Evolutionary conservation across 73 alveolate species (phyloP).

Genomic region (Symbiodinium natans): DNA sequence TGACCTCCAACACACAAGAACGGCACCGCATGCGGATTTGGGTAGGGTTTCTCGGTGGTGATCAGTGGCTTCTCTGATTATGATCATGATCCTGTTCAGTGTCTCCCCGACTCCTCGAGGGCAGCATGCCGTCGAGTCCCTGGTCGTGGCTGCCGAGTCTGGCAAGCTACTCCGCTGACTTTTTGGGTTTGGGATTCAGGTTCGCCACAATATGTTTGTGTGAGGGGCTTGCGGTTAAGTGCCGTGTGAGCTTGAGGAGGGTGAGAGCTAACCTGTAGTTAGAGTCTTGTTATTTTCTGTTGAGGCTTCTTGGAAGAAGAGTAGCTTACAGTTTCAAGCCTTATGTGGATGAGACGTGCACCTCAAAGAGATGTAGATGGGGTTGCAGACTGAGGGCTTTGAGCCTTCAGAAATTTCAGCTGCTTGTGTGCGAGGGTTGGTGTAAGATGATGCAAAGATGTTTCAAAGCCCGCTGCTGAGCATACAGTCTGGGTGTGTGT

Average conservation of each 20-base stretch:
- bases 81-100: not conserved
- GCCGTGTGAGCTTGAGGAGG: not conserved
- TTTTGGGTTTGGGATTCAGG: no score
- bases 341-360: no score
- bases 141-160: slow-evolving; percentile 80
- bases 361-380: no score
- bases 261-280: not conserved
- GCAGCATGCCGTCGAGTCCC: slow-evolving; percentile 77
- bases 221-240: not conserved
- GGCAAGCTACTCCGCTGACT: slow-evolving; percentile 37
- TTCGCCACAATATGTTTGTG: not conserved
- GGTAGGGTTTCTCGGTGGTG: not conserved
- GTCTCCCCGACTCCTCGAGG: no score
- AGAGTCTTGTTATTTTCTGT: not conserved
- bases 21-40: no score
- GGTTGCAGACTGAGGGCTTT: not conserved
- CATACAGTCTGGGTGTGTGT: not conserved
- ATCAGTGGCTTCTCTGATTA: not conserved
- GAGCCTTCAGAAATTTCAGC: not conserved
- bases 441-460: not conserved
- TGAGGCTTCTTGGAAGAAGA: not conserved
- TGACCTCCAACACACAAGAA: no score
- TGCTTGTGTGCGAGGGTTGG: no score
- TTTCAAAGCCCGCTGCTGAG: not conserved
- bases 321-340: no score